phyloP scores from a whole-genome alignment of 2,329 filamentous ascomycete genomes.

The Helminthosporium solani region DNA sequence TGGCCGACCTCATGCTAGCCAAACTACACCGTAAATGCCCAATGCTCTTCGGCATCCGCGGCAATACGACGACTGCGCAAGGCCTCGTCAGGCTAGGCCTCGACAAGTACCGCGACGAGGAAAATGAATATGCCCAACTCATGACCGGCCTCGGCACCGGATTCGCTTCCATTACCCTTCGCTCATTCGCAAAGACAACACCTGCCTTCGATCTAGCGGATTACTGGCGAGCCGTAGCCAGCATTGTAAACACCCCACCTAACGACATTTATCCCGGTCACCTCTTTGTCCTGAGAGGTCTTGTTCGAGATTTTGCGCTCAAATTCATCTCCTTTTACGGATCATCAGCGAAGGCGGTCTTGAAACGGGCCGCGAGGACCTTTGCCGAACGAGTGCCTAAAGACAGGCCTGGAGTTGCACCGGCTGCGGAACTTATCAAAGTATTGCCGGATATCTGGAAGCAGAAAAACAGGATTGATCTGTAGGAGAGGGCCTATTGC shows the following conservation, averaged over 20 bases:
- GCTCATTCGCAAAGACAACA: conserved; percentile 64
- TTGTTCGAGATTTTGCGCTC: conserved; percentile 64
- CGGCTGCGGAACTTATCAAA: conserved; percentile 31
- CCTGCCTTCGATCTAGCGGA: conserved; percentile 73
- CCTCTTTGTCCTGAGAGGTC: conserved; percentile 52
- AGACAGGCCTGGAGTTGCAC: conserved; percentile 15
- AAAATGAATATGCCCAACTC: conserved; percentile 73
- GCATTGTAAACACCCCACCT: conserved; percentile 73
- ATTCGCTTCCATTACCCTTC: conserved; percentile 77
- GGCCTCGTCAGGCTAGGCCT: conserved; percentile 35
- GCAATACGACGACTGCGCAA: conserved; percentile 66
- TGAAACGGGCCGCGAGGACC: conserved; percentile 71
- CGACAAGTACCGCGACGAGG: conserved; percentile 52
- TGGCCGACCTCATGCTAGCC: conserved; percentile 83
- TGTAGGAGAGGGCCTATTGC: background rate
- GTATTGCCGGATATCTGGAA: conserved; percentile 37
- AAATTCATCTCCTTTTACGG: conserved; percentile 83
- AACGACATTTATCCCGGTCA: conserved; percentile 51
- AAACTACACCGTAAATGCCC: conserved; percentile 82
- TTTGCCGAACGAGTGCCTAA: conserved; percentile 56
- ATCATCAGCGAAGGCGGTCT: conserved; percentile 67
- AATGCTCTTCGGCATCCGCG: conserved; percentile 79
- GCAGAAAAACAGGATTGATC: conserved; percentile 20
- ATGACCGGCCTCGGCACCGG: conserved; percentile 84
- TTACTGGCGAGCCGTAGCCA: conserved; percentile 79